Conservation (phyloP, 495 filamentous ascomycete species). For the Pyrenula aspistea region DNA sequence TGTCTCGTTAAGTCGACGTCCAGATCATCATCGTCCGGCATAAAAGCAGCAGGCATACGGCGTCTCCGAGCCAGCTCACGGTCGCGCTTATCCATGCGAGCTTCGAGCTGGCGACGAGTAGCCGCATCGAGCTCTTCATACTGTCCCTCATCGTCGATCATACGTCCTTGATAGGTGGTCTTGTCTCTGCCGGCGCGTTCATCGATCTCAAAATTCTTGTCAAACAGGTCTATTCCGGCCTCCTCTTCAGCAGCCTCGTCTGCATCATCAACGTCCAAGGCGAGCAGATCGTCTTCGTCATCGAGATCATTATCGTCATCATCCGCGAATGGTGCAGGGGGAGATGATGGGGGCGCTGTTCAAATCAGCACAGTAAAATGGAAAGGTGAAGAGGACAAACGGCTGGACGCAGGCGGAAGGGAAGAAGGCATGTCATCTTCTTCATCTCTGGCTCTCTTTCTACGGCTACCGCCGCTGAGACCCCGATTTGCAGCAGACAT, state of each 20-base stretch:
- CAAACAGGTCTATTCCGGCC: slow-evolving; percentile 86
- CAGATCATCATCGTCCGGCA: slow-evolving; percentile 80
- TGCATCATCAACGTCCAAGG: slow-evolving; percentile 79
- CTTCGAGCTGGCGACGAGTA: slow-evolving; percentile 66
- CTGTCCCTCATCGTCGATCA: slow-evolving; percentile 75
- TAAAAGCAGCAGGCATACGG: slow-evolving; percentile 70
- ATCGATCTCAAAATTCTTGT: slow-evolving; percentile 78
- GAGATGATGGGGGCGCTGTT: slow-evolving; percentile 27
- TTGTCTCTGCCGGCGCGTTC: slow-evolving; percentile 51
- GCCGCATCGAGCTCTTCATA: slow-evolving; percentile 62
- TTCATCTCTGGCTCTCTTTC: slow-evolving; percentile 72
- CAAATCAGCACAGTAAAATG: not conserved
- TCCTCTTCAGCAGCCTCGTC: slow-evolving; percentile 96
- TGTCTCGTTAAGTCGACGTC: slow-evolving; percentile 73
- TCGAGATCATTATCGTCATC: slow-evolving; percentile 62
- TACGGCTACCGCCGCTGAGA: slow-evolving; percentile 40
- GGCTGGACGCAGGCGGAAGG: slow-evolving; percentile 58
- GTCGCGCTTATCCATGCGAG: slow-evolving; percentile 72
- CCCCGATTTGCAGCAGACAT: slow-evolving; percentile 84
- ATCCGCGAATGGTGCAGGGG: slow-evolving; percentile 43
- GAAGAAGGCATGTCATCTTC: slow-evolving; percentile 65
- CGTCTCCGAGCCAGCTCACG: slow-evolving; percentile 62
- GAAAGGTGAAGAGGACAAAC: slow-evolving; percentile 34
- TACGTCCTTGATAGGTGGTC: slow-evolving; percentile 49
- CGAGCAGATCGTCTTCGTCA: slow-evolving; percentile 60